Evolutionary conservation across 2,329 filamentous ascomycete genomes (phyloP).

Genomic region (Rhynchosporium secalis): DNA sequence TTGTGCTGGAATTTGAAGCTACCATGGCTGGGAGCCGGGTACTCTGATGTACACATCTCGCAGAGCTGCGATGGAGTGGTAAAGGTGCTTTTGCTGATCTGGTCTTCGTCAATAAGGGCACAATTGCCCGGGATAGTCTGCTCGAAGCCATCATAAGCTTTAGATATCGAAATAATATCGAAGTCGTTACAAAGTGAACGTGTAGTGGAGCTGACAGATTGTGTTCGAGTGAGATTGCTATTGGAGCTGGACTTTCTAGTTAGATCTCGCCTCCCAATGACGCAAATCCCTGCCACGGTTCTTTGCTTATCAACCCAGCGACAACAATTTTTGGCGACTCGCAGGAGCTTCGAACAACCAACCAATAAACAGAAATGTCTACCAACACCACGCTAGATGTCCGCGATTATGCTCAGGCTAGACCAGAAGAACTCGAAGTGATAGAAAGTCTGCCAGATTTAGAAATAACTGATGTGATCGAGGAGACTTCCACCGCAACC

Average conservation of each 20-base stretch:
- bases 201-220: background rate
- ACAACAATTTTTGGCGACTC: slow-evolving; percentile 4
- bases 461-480: background rate
- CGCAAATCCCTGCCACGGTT: slow-evolving; percentile 11
- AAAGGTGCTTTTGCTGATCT: slow-evolving; percentile 37
- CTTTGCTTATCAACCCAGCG: background rate
- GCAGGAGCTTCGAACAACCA: background rate
- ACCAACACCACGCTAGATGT: background rate
- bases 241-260: slow-evolving; percentile 19
- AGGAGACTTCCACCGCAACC: background rate
- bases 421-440: background rate
- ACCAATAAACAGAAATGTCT: slow-evolving; percentile 14
- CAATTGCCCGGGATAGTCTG: slow-evolving; percentile 29
- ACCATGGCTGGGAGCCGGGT: slow-evolving; percentile 48
- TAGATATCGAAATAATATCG: slow-evolving; percentile 2
- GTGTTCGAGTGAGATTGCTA: background rate
- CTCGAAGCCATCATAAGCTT: slow-evolving; percentile 30
- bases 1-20: slow-evolving; percentile 47
- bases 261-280: slow-evolving; percentile 16
- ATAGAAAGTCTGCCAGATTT: slow-evolving; percentile 10
- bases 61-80: slow-evolving; percentile 36
- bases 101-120: slow-evolving; percentile 29
- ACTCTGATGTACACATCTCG: slow-evolving; percentile 46
- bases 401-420: slow-evolving; percentile 3
- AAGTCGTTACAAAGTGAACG: background rate